Base-by-base conservation (phyloP, 345 rosid species). In the Arabidopsis suecica region DNA sequence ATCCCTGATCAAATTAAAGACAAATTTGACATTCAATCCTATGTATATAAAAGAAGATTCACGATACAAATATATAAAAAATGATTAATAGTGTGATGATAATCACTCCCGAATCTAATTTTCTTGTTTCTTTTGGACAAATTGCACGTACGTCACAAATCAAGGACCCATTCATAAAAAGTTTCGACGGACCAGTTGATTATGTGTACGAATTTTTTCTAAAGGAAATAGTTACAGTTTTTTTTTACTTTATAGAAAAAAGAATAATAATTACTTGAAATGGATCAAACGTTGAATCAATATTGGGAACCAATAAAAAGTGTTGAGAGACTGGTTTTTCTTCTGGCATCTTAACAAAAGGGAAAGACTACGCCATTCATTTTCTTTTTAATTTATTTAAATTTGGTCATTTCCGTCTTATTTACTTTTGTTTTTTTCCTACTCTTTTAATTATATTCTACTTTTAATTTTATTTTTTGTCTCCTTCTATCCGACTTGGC, bases 261-360 rank as follows among this genome's bases (percentile, higher is more conserved):
- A 38, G 12, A 51, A 42, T 51, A 51, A 7, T 1, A 51, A 32
- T 76, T 55, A 76, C 80, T 70, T 36, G 13, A 70, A 63, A 70
- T 47, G n/a, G 65, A 63, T 55, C 53, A 63, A 63, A 70, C 71
- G 53, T 62, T 55, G 71, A 77, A 77, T 70, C 67, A 64, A 71
- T 25, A 69, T 25, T 70, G 71, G 66, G 71, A 77, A 70, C 76
- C 80, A 77, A 64, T 77, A 41, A 63, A 77, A 77, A 77, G 71
- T 1, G 37, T 14, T 59, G 60, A 68, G 74, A 32, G 79, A 59
- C 73, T 59, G 41, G 42, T 69, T 76, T 56, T 76, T 69, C 44
- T 65, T 55, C 53, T 76, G 60, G 44, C 57, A 61, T 75, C 5
- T 50, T 32, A 75, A 40, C 44, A 68, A 61, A 20, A 22, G 12